Base-by-base conservation (phyloP, 352 stramenopile genomes). In the Globisporangium nunn region DNA sequence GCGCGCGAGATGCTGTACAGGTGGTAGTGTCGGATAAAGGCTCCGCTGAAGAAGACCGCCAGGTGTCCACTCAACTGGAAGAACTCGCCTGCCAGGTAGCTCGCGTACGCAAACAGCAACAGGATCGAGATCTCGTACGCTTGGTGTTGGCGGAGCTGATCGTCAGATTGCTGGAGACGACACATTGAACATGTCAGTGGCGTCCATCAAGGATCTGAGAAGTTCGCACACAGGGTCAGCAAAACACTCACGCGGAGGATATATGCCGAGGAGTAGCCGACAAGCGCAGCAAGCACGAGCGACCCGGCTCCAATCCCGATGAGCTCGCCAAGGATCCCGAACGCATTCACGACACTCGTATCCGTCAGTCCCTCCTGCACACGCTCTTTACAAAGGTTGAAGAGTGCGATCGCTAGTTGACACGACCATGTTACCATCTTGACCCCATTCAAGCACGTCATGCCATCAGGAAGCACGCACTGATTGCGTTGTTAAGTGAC, bases 401-500 rank as follows among this genome's bases (percentile, higher is more conserved):
- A 97, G 28, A 96, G 65, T 14, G 93, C 87, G 28, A 97, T 87
- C 0, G 76, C 81, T 55, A 23, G 17, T 3, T 8, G 33, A 17
- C 23, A 63, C 33, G 54, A 10, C 30, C 43, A 8, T 11, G 31
- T 15, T 0, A 50, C 15, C 28, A 18, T 7, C 31, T 11, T 30
- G n/a, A 43, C 17, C n/a, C 15, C 51, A 37, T 11, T 15, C 14
- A 48, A 5, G 17, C 31, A 52, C 31, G 31, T 37, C 8, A 7
- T 7, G 5, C 31, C 31, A 35, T 2, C 40, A 52, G 14, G 18
- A 6, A 33, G 15, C 11, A 60, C 64, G 59, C 64, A 67, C 61
- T 43, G 17, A 97, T 80, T 6, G 88, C 88, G 59, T 97, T 90
- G 63, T 97, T 98, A 4, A 98, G 66, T 33, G 95, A 83, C 23